These are phyloP conservation scores for Echinosophora koreensis DNA, from an alignment of 306 rosid genomes.

Conservation along the genomic window DNA sequence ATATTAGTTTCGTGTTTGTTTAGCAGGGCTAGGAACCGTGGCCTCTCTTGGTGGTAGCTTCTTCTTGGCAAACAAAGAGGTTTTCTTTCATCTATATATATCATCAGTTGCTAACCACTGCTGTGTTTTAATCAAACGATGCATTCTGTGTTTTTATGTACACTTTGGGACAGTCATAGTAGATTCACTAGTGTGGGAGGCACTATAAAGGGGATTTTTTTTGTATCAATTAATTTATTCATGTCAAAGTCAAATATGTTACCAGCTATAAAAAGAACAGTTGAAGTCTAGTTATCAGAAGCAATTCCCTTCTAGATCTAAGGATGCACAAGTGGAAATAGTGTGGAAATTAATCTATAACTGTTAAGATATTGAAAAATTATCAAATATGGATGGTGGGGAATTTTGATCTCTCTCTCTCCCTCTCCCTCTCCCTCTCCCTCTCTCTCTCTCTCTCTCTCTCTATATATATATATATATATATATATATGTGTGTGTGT, in stretches of 20 bases:
- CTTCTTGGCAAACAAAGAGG: conserved; percentile 52
- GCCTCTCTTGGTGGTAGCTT: conserved; percentile 33
- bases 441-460: no score
- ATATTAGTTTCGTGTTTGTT: conserved; percentile 11
- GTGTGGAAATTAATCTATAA: neutral
- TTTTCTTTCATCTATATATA: neutral
- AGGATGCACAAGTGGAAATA: neutral
- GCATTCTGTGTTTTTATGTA: no score
- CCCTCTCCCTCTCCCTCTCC: no score
- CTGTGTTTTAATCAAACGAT: no score
- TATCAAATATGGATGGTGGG: neutral
- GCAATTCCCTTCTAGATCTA: neutral
- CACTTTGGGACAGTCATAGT: no score
- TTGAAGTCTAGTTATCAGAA: neutral
- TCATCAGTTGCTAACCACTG: no score
- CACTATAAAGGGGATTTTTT: neutral
- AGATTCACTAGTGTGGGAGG: neutral
- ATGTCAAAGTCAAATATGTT: no score
- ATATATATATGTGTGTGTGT: no score
- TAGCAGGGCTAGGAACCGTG: conserved; percentile 34
- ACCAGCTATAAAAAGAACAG: neutral
- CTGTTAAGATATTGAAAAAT: neutral
- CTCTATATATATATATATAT: no score
- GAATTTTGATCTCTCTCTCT: no score
- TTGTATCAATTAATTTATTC: neutral